Evolutionary conservation across 2,329 filamentous ascomycete species (phyloP).

Genomic region (Elsinoe perseae): DNA sequence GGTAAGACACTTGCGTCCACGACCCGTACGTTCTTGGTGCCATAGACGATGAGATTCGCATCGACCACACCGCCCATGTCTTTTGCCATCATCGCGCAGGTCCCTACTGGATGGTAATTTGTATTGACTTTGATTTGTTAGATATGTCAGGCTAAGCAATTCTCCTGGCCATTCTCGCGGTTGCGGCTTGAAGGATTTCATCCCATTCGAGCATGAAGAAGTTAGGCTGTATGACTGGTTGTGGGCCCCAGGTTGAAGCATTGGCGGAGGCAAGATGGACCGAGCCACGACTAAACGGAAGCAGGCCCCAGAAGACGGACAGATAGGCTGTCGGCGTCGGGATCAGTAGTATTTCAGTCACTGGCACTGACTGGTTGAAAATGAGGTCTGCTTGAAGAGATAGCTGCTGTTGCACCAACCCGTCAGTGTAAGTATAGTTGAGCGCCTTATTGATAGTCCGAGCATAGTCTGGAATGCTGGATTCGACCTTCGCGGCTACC

Average conservation of each 20-base stretch:
- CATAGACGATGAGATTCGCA: conserved; percentile 28
- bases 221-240: conserved; percentile 32
- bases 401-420: conserved; percentile 33
- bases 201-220: conserved; percentile 35
- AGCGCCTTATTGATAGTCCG: conserved; percentile 22
- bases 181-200: conserved; percentile 25
- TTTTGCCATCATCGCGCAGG: conserved; percentile 29
- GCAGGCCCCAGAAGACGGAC: conserved; percentile 30
- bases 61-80: conserved; percentile 32
- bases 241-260: conserved; percentile 26
- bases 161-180: conserved; percentile 27
- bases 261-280: conserved; percentile 28
- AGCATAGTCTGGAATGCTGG: conserved; percentile 27
- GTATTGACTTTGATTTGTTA: no score
- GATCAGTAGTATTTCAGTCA: conserved; percentile 41
- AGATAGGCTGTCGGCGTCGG: conserved; percentile 24
- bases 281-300: conserved; percentile 31
- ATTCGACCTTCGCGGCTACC: conserved; percentile 21
- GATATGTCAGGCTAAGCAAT: no score
- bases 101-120: conserved; percentile 31
- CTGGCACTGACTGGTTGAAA: conserved; percentile 38
- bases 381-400: conserved; percentile 43
- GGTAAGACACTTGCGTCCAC: conserved; percentile 32
- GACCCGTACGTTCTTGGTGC: conserved; percentile 30
- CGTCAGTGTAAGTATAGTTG: conserved; percentile 15